Conservation (phyloP, 768 basidiomycete species). For the Ramaria sp. region DNA sequence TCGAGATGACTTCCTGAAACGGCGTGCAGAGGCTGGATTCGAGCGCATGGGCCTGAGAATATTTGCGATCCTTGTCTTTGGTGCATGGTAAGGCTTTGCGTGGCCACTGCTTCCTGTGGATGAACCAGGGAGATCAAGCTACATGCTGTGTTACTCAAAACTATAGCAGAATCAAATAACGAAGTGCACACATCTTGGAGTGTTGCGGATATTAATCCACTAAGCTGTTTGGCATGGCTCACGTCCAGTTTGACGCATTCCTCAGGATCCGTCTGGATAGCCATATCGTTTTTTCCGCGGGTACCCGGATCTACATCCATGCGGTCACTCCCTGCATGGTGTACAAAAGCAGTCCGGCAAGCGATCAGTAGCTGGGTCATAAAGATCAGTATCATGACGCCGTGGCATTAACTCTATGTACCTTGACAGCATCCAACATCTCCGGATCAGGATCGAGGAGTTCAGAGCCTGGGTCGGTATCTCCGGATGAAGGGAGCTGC, state of each 20-base stretch:
- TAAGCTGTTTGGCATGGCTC: neutral
- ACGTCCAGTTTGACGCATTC: neutral
- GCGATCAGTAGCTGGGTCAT: conserved; percentile 3
- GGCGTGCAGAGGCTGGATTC: neutral
- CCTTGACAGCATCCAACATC: conserved; percentile 2
- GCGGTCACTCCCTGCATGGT: neutral
- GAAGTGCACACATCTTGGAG: neutral
- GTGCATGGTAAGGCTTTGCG: neutral
- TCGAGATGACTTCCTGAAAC: neutral
- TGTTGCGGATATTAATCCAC: neutral
- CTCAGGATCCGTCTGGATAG: conserved; percentile 5
- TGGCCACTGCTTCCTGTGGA: neutral
- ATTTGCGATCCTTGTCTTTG: neutral
- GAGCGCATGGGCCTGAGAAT: neutral
- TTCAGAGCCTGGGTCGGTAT: neutral
- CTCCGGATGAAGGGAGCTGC: neutral
- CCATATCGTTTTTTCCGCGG: neutral
- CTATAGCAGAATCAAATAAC: neutral
- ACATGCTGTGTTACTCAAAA: neutral
- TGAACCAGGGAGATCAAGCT: neutral
- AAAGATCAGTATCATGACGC: neutral
- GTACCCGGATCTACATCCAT: neutral
- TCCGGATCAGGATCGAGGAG: neutral
- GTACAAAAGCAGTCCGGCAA: conserved; percentile 2
- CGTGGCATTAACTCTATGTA: neutral